Evolutionary conservation across 768 basidiomycete genomes (phyloP).

Genomic region (Termitomyces sp.): DNA sequence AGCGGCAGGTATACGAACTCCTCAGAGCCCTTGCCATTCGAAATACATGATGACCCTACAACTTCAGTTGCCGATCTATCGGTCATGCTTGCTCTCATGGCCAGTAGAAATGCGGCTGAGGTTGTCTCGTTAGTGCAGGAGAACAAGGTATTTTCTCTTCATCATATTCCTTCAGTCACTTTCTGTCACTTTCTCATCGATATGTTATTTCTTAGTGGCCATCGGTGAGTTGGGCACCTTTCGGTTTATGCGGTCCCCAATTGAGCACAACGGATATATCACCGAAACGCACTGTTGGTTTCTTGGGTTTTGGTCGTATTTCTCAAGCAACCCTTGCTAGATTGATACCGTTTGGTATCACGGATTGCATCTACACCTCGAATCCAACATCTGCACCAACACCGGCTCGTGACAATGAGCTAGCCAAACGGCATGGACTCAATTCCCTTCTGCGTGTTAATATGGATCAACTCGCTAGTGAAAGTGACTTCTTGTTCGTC

Average conservation of each 20-base stretch:
- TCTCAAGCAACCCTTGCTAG: conserved; percentile 78
- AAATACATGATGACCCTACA: not conserved
- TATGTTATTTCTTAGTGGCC: conserved; percentile 58
- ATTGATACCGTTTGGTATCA: conserved; percentile 78
- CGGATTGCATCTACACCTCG: conserved; percentile 61
- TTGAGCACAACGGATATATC: conserved; percentile 47
- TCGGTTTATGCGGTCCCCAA: conserved; percentile 80
- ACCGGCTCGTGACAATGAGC: conserved; percentile 32
- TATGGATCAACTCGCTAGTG: conserved; percentile 60
- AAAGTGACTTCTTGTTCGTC: conserved; percentile 83
- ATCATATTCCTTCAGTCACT: not conserved
- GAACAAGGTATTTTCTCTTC: conserved; percentile 46
- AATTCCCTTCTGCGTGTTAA: conserved; percentile 52
- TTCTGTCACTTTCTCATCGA: not conserved
- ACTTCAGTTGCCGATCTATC: conserved; percentile 78
- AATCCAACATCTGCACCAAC: conserved; percentile 47
- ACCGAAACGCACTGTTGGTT: conserved; percentile 68
- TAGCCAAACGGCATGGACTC: conserved; percentile 25
- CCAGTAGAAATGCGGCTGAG: conserved; percentile 71
- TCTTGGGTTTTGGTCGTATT: conserved; percentile 94
- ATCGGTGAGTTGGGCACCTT: conserved; percentile 71
- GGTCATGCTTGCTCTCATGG: conserved; percentile 92
- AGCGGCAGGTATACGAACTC: conserved; percentile 60
- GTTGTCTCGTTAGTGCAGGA: conserved; percentile 59
- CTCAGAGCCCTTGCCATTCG: not conserved